Conservation (phyloP, 2,329 filamentous ascomycete genomes). For the Pseudopyricularia javanii region DNA sequence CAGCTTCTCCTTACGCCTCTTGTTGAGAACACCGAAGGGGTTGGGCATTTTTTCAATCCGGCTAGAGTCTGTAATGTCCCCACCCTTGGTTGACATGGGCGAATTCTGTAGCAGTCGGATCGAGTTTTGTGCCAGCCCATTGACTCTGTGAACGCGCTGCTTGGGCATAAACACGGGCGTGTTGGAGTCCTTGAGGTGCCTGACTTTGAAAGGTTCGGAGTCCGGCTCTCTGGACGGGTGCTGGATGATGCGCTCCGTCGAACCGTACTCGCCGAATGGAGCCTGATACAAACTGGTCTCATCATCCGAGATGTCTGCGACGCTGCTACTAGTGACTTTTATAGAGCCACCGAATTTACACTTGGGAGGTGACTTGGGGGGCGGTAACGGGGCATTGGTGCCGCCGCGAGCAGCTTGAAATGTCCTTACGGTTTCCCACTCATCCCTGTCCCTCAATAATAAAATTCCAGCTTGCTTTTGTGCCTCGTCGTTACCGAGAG, state of each 20-base stretch:
- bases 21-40: background rate
- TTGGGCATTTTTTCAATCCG: background rate
- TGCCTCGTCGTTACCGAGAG: background rate
- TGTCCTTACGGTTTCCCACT: slow-evolving; percentile 25
- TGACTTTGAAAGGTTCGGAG: slow-evolving; percentile 7
- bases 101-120: slow-evolving; percentile 5
- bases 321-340: slow-evolving; percentile 23
- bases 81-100: background rate
- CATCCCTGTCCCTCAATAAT: slow-evolving; percentile 17
- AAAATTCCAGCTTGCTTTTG: background rate
- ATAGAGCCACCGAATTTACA: background rate
- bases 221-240: slow-evolving; percentile 6
- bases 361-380: background rate
- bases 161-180: slow-evolving; percentile 16
- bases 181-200: slow-evolving; percentile 9
- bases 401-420: slow-evolving; percentile 9
- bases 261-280: slow-evolving; percentile 10
- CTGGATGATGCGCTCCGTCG: slow-evolving; percentile 15
- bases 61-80: background rate
- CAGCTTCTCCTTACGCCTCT: background rate
- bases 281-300: slow-evolving; percentile 6
- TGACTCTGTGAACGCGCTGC: slow-evolving; percentile 17
- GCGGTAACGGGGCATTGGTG: slow-evolving; percentile 5
- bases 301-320: slow-evolving; percentile 30
- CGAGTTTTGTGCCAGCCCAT: slow-evolving; percentile 15